Base-by-base conservation (phyloP, 2,329 filamentous ascomycete genomes). In the Ambrosiella xylebori region DNA sequence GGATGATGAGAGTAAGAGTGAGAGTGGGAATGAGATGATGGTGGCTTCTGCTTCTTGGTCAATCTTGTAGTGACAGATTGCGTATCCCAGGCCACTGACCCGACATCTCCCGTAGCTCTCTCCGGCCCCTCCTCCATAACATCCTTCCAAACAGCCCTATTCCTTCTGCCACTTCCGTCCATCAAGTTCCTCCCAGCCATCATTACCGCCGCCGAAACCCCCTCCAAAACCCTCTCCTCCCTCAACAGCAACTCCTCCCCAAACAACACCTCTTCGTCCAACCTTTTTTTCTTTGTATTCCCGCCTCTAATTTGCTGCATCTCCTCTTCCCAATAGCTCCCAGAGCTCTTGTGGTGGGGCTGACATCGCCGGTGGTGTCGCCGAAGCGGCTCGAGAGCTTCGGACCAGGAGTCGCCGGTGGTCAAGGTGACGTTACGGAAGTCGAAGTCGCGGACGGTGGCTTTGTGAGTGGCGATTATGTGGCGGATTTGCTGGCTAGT, bases 341-440 rank as follows among this genome's bases (percentile, higher is more conserved):
- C 68, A 62, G 54, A 50, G 37, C 49, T 52, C 15, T 57, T 27
- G 27, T 27, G 27, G 27, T 27, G 2, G 27, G 27, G 27, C 27
- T 27, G 27, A 27, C 5, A 5, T 3, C 27, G 27, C 27, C 51
- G 5, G 35, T 37, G 12, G 4, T 15, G 19, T 65, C 74, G 65
- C 65, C 78, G 80, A 59, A 94, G 71, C 1, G 86, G 85, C 44
- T 81, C 79, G n/a, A 95, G 76, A 0, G 87, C 88, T 37, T 89
- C 84, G 60, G 93, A 85, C 88, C 88, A 95, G 59, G 75, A 84
- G 36, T 85, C 88, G 39, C 74, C 74, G 61, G 79, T 76, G 55
- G 81, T 76, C 49, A 95, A 76, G 37, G 78, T 74, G 15, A 90
- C 82, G 62, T 86, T 82, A 66, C 89, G 82, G 68, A 94, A 88